A percentile compares a stretch with the other conserved stretches of the same genome.
Evolutionary conservation across 1,139 yeast species (phyloP).

Genomic region (Wickerhamomyces sp.): DNA sequence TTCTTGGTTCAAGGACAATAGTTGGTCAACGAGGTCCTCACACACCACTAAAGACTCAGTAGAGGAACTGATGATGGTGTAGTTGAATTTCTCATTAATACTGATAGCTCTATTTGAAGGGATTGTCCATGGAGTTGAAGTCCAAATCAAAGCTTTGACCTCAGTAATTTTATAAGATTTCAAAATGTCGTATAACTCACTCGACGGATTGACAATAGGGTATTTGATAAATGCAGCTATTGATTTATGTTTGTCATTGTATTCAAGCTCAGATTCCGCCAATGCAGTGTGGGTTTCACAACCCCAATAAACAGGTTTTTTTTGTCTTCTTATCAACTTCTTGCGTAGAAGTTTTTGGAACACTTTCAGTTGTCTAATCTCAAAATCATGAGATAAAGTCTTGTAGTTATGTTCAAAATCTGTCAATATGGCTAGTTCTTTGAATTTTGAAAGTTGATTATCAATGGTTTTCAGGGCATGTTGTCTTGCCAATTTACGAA

Average conservation of each 20-base stretch:
- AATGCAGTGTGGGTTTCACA: constrained; percentile 90
- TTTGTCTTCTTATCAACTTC: constrained; percentile 73
- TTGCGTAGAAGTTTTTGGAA: constrained; percentile 62
- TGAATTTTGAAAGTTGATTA: constrained; percentile 59
- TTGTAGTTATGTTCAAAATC: constrained; percentile 71
- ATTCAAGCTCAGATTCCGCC: constrained; percentile 95
- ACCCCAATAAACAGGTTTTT: constrained; percentile 97
- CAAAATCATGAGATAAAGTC: constrained; percentile 70
- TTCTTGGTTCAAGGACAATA: constrained; percentile 26
- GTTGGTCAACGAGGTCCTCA: constrained; percentile 33
- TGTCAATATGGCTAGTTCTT: constrained; percentile 73
- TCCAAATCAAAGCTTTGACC: constrained; percentile 65
- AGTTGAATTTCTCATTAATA: constrained; percentile 52
- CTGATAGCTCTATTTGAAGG: constrained; percentile 85
- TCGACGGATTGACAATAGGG: constrained; percentile 37
- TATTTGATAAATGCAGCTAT: constrained; percentile 69
- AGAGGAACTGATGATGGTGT: constrained; percentile 44
- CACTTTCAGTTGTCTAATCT: constrained; percentile 64
- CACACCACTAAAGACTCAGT: constrained; percentile 43
- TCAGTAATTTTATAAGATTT: constrained; percentile 2
- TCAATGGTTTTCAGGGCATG: constrained; percentile 66
- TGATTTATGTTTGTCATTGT: constrained; percentile 67
- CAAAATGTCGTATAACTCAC: constrained; percentile 10
- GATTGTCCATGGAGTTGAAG: constrained; percentile 98
- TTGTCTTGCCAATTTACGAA: constrained; percentile 58